Percentiles rank a stretch among this genome's conserved stretches.
phyloP scores from a whole-genome alignment of 2,329 filamentous ascomycete species.

The Lachnellula cervina region DNA sequence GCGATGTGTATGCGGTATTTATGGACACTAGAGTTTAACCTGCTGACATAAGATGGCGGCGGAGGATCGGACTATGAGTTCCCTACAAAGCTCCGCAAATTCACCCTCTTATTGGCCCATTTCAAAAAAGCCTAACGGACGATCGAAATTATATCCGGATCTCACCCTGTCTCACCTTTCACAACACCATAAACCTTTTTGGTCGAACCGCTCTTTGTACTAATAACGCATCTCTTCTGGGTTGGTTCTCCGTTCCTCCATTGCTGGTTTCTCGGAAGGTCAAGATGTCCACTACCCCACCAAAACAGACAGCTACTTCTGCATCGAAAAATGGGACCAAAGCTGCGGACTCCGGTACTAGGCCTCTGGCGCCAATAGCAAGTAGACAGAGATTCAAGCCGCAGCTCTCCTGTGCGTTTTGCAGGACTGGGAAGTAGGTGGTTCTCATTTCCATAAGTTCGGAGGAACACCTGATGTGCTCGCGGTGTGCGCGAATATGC shows the following conservation, averaged over 20 bases:
- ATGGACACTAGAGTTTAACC: no score
- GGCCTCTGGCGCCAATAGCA: neutral
- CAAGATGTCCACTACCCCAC: neutral
- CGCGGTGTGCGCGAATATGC: neutral
- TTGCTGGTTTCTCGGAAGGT: neutral
- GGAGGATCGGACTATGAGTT: neutral
- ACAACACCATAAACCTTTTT: neutral
- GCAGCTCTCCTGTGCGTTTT: conserved; percentile 27
- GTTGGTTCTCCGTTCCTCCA: neutral
- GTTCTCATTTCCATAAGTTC: neutral
- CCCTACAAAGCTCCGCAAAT: neutral
- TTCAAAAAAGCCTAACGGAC: neutral
- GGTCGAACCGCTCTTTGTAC: neutral
- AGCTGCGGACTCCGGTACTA: neutral
- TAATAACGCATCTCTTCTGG: neutral
- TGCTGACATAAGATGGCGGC: neutral
- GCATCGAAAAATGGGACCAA: neutral
- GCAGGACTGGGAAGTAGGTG: conserved; percentile 24
- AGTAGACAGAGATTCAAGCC: conserved; percentile 19
- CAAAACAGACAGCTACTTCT: neutral
- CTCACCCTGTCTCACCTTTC: neutral
- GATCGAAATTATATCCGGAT: neutral
- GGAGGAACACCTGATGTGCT: neutral
- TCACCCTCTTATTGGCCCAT: neutral
- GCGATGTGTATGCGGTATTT: no score